Base-by-base conservation (phyloP, 1,139 yeast genomes). In the Arxiozyma slooffiae region DNA sequence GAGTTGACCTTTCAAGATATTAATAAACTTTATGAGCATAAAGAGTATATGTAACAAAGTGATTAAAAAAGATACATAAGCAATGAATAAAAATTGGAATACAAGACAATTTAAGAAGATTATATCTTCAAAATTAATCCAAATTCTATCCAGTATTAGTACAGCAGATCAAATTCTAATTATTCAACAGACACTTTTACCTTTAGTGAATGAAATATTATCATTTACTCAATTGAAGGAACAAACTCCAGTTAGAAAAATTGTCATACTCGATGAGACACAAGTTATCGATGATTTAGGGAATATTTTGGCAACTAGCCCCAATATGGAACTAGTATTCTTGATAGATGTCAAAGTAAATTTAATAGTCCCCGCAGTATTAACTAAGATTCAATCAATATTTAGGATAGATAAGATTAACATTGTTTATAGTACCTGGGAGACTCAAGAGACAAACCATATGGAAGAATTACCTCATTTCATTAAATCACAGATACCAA, bases 311-410 rank as follows among this genome's bases (percentile, higher is more conserved):
- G 18, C 45, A 3, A 46, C 54, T 9, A 22, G 26, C 26, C 52
- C 55, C 9, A 46, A 49, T 14, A 50, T 57, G 50, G 55, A 56
- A 17, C 24, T 61, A 9, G 57, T 64, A 3, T 60, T 62, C 41
- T 46, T 64, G 8, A 54, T 63, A 5, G 67, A 64, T 52, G 56
- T 57, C 7, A 53, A 65, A 47, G 39, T 56, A n/a, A 62, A 61
- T 41, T 40, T 64, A 7, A 50, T 41, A 2, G 16, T 63, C 11
- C 45, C 45, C 9, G 14, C 45, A n/a, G 42, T 45, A 17, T 23
- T 64, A 9, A 23, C 36, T 6, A 41, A 46, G 16, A 37, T 54
- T 14, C 47, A 55, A 7, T 46, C 47, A 7, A 45, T 43, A 1
- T 41, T 52, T 30, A 41, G 47, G 9, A 7, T 53, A 2, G 22